phyloP scores from a whole-genome alignment of 306 rosid species.

The Myrica gale region DNA sequence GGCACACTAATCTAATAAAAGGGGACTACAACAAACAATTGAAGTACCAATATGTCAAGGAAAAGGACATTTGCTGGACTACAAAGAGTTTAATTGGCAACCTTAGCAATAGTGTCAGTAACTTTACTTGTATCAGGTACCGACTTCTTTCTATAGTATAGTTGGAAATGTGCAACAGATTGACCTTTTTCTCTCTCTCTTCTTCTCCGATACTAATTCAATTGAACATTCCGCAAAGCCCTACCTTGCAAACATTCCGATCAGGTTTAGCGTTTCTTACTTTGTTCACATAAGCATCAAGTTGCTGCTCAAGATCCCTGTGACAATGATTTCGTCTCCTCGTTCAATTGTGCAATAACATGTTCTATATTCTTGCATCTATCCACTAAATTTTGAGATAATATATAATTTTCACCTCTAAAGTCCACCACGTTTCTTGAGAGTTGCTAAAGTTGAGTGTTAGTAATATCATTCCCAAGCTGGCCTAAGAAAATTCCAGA shows the following conservation, averaged over 20 bases:
- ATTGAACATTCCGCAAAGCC: conserved; percentile 93
- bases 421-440: no score
- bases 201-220: conserved; percentile 67
- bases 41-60: not conserved
- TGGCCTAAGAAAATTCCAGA: no score
- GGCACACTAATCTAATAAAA: not conserved
- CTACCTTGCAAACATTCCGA: conserved; percentile 43
- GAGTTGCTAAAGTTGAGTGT: no score
- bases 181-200: conserved; percentile 61
- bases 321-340: no score
- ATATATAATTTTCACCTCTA: no score
- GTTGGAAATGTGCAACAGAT: conserved; percentile 86
- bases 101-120: conserved; percentile 46
- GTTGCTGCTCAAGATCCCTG: no score
- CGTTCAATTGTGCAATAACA: no score
- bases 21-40: not conserved
- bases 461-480: no score
- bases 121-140: conserved; percentile 70
- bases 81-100: conserved; percentile 23
- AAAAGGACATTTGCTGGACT: not conserved
- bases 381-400: no score
- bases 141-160: conserved; percentile 80
- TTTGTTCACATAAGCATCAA: no score
- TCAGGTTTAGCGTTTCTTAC: no score
- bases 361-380: no score